phyloP scores from a whole-genome alignment of 371 early-diverging fungal species.

The Rhizopus delemar region DNA sequence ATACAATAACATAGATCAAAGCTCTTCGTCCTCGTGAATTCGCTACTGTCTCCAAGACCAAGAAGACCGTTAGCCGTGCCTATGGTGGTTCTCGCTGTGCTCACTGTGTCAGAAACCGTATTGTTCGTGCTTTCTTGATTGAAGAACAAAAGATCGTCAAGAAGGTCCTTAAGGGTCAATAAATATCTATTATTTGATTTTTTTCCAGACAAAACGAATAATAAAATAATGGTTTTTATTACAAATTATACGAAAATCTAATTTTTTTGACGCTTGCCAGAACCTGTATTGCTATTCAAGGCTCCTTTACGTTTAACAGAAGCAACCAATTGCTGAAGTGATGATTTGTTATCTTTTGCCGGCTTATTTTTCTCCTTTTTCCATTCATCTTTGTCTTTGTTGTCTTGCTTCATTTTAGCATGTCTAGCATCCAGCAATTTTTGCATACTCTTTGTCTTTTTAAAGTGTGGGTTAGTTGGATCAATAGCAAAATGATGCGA shows the following conservation, averaged over 20 bases:
- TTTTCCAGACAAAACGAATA: neutral
- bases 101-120: conserved; percentile 90
- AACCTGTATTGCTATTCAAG: conserved; percentile 31
- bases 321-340: conserved; percentile 53
- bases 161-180: conserved; percentile 84
- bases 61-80: conserved; percentile 92
- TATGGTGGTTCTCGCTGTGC: conserved; percentile 96
- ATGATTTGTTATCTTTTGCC: conserved; percentile 30
- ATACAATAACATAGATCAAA: conserved; percentile 64
- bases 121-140: conserved; percentile 97
- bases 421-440: conserved; percentile 77
- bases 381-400: conserved; percentile 35
- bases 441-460: conserved; percentile 90
- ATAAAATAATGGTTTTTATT: too few relatives aligned
- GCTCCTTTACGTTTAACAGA: conserved; percentile 65
- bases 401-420: conserved; percentile 42
- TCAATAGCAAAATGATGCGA: conserved; percentile 93
- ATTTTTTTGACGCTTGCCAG: conserved; percentile 49
- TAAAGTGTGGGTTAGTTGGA: conserved; percentile 93
- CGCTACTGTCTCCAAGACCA: conserved; percentile 83
- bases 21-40: conserved; percentile 90
- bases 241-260: conserved; percentile 11
- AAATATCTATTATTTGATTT: neutral
- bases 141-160: conserved; percentile 99
- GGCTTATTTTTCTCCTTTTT: conserved; percentile 26